phyloP scores from a whole-genome alignment of 2,329 filamentous ascomycete species.

The Colletotrichum higginsianum region DNA sequence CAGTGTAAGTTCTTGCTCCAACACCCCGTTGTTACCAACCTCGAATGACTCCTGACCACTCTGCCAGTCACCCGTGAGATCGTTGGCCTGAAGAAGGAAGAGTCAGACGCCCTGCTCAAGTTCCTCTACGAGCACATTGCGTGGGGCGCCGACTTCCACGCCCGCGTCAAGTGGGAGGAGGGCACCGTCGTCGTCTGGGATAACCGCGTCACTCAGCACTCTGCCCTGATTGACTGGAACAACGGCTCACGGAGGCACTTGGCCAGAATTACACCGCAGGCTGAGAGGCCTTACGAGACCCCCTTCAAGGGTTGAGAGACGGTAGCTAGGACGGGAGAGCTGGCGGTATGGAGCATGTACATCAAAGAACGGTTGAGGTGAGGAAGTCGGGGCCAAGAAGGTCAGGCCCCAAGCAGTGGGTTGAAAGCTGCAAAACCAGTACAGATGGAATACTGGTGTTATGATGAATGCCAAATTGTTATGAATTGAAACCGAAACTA shows the following conservation, averaged over 20 bases:
- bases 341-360: not conserved
- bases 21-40: too few species aligned
- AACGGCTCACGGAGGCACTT: constrained; percentile 39
- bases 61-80: constrained; percentile 35
- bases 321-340: too few species aligned
- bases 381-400: not conserved
- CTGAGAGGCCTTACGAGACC: constrained; percentile 37
- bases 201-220: constrained; percentile 40
- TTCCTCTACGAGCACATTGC: constrained; percentile 41
- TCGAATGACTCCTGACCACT: not conserved
- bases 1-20: constrained; percentile 27
- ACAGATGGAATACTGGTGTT: not conserved
- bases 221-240: constrained; percentile 40
- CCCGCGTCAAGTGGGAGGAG: constrained; percentile 42
- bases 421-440: not conserved
- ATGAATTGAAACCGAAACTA: not conserved
- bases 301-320: constrained; percentile 36
- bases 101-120: constrained; percentile 39
- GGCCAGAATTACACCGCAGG: constrained; percentile 40
- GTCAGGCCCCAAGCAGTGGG: not conserved
- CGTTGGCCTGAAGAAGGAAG: constrained; percentile 40
- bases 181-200: constrained; percentile 40
- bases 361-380: not conserved
- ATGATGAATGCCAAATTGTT: constrained; percentile 18
- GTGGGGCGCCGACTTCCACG: constrained; percentile 41